Percentiles rank a stretch among this genome's conserved stretches.
phyloP scores from a whole-genome alignment of 2,329 filamentous ascomycete genomes.

The Ampelomyces quisqualis region DNA sequence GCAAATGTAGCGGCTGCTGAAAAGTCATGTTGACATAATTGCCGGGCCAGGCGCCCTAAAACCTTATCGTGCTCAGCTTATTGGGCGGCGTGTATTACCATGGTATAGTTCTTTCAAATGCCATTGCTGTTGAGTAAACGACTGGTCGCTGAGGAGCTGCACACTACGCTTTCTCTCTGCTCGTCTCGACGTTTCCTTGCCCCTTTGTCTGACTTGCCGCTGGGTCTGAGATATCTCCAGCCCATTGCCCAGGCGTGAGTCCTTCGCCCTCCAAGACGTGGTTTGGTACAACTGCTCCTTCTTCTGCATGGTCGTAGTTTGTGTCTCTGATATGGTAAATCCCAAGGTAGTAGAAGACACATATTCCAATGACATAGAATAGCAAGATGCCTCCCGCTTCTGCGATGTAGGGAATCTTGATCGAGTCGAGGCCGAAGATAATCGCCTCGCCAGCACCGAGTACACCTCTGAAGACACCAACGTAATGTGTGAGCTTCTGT shows the following conservation, averaged over 20 bases:
- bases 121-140: not conserved
- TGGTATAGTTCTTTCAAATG: not conserved
- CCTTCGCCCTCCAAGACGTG: constrained; percentile 27
- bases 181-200: not conserved
- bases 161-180: not conserved
- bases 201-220: not conserved
- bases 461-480: constrained; percentile 34
- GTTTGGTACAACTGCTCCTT: constrained; percentile 31
- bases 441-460: constrained; percentile 36
- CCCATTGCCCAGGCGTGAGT: constrained; percentile 18
- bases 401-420: constrained; percentile 32
- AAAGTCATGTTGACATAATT: not conserved
- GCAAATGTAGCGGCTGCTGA: not conserved
- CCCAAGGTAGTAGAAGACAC: constrained; percentile 31
- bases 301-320: constrained; percentile 30
- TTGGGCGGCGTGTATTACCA: not conserved
- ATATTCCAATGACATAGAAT: constrained; percentile 31
- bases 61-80: not conserved
- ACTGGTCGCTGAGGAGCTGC: too few relatives aligned
- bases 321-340: constrained; percentile 34
- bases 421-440: constrained; percentile 35
- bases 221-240: constrained; percentile 7
- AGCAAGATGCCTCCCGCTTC: constrained; percentile 33
- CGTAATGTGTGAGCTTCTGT: constrained; percentile 35
- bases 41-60: not conserved